Conservation (phyloP, 441 rosid genomes). For the Bruguiera hainesii region DNA sequence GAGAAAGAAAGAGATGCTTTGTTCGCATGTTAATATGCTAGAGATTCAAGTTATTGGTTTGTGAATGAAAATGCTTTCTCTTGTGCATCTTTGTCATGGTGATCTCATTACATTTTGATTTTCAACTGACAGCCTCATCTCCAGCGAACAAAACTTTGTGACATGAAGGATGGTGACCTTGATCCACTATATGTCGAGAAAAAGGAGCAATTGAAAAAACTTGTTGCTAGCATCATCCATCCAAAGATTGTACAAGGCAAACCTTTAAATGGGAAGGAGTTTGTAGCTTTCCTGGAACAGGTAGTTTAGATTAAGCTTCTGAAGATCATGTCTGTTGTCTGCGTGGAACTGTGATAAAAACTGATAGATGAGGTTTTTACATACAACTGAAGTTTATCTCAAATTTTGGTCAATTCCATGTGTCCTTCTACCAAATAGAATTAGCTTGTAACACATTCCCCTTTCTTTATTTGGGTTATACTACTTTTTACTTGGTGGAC, state of each 20-base stretch:
- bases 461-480: background rate
- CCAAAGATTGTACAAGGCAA: slow-evolving; percentile 97
- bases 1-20: background rate
- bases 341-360: background rate
- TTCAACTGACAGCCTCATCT: slow-evolving; percentile 82
- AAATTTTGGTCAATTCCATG: background rate
- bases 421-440: background rate
- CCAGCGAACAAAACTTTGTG: slow-evolving; percentile 95
- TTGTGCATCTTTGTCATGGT: slow-evolving; percentile 1
- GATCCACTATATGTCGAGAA: slow-evolving; percentile 72
- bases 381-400: background rate
- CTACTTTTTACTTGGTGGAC: background rate
- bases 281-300: slow-evolving; percentile 89
- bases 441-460: background rate
- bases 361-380: background rate
- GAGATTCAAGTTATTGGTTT: slow-evolving; percentile 2
- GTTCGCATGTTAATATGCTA: slow-evolving; percentile 5
- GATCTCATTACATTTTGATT: slow-evolving; percentile 25
- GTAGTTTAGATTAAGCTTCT: slow-evolving; percentile 33
- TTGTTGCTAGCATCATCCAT: slow-evolving; percentile 69
- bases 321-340: background rate
- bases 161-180: slow-evolving; percentile 86
- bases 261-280: slow-evolving; percentile 82
- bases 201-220: slow-evolving; percentile 74
- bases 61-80: slow-evolving; percentile 5